Evolutionary conservation across 805 yeast genomes (phyloP).

Genomic region (Dipodascus albidus): DNA sequence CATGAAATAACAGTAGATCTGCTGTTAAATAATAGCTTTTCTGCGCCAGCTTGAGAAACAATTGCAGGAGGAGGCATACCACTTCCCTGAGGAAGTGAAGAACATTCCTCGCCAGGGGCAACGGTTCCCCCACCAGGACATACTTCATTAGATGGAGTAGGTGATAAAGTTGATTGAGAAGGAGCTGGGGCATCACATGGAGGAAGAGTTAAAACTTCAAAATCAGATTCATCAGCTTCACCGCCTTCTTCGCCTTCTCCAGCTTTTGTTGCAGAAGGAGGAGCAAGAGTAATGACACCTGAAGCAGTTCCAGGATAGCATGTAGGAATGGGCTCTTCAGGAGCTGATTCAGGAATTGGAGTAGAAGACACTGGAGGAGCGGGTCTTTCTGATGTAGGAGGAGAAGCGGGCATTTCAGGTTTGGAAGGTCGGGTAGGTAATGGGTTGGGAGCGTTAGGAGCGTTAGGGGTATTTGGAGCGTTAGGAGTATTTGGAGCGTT

Average conservation of each 20-base stretch:
- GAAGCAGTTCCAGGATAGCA: not conserved
- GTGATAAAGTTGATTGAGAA: not conserved
- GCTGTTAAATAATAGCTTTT: not conserved
- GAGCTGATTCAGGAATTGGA: no score
- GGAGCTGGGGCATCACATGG: conserved; percentile 1
- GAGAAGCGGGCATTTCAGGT: not conserved
- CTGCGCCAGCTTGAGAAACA: not conserved
- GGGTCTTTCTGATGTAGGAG: not conserved
- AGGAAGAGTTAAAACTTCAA: not conserved
- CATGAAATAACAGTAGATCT: not conserved
- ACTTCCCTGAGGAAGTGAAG: no score
- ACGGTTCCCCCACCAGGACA: not conserved
- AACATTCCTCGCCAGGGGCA: not conserved
- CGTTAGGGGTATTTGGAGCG: no score
- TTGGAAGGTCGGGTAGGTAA: no score
- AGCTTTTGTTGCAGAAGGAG: not conserved
- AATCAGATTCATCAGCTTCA: not conserved
- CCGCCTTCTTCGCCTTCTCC: not conserved
- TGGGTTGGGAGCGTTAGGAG: no score
- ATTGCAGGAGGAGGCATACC: not conserved
- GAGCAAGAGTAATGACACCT: not conserved
- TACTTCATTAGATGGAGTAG: not conserved
- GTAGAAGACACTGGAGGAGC: not conserved
- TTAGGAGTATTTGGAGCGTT: no score
- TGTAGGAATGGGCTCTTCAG: not conserved